Conservation (phyloP, 2,329 filamentous ascomycete species). For the Pestalotiopsis sp. region DNA sequence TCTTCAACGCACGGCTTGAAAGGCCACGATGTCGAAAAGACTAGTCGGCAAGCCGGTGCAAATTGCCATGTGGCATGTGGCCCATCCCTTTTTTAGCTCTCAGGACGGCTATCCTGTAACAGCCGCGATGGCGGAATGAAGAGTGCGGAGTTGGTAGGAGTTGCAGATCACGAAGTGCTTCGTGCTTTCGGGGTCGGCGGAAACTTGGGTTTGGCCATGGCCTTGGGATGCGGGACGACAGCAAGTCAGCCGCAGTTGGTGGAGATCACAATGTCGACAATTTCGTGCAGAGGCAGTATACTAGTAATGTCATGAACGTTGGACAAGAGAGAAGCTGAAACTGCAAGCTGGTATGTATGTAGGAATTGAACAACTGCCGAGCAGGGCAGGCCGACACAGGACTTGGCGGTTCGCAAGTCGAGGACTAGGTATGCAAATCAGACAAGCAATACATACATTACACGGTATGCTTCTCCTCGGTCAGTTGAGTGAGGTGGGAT, state of each 20-base stretch:
- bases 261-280: background rate
- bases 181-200: background rate
- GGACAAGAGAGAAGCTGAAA: background rate
- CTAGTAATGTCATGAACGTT: background rate
- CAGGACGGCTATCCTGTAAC: background rate
- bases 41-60: background rate
- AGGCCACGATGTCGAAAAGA: background rate
- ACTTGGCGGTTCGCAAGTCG: background rate
- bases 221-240: background rate
- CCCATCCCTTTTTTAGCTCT: background rate
- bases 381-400: background rate
- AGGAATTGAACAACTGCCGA: background rate
- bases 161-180: background rate
- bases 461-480: background rate
- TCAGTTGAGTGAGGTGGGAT: no score
- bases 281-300: background rate
- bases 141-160: background rate
- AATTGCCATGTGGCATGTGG: constrained; percentile 11
- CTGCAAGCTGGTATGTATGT: background rate
- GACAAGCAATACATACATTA: background rate
- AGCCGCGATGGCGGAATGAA: background rate
- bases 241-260: background rate
- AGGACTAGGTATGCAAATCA: background rate
- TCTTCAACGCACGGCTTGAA: background rate
- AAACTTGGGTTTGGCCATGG: background rate